These are phyloP conservation scores for Candida buenavistaensis DNA, from an alignment of 1,139 yeast genomes.

Conservation along the genomic window DNA sequence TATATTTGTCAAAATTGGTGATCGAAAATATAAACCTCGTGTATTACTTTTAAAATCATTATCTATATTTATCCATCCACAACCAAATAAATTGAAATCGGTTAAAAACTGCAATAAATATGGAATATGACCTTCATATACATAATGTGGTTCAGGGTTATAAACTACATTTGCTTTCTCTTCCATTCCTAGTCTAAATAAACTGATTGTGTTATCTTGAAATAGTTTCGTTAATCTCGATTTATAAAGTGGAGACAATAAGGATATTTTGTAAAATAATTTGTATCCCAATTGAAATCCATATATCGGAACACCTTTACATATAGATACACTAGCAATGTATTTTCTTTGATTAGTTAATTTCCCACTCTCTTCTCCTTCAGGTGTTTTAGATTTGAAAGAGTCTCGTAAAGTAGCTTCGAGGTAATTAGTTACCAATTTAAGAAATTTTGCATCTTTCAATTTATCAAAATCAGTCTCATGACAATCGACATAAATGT, in stretches of 20 bases:
- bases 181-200: slow-evolving; percentile 6
- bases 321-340: slow-evolving; percentile 66
- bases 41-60: slow-evolving; percentile 9
- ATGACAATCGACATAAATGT: slow-evolving; percentile 61
- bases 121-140: slow-evolving; percentile 81
- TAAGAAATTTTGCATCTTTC: slow-evolving; percentile 14
- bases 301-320: slow-evolving; percentile 80
- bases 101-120: slow-evolving; percentile 71
- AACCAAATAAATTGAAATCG: slow-evolving; percentile 83
- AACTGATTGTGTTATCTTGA: slow-evolving; percentile 46
- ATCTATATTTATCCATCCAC: slow-evolving; percentile 64
- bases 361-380: slow-evolving; percentile 13
- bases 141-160: slow-evolving; percentile 11
- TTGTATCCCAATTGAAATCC: slow-evolving; percentile 73
- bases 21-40: slow-evolving; percentile 33
- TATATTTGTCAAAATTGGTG: slow-evolving; percentile 28
- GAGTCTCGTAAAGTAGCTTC: slow-evolving; percentile 21
- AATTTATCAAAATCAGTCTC: slow-evolving; percentile 16
- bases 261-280: slow-evolving; percentile 64
- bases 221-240: slow-evolving; percentile 62
- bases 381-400: slow-evolving; percentile 15
- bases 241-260: slow-evolving; percentile 63
- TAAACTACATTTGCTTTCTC: slow-evolving; percentile 5
- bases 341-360: slow-evolving; percentile 29
- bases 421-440: slow-evolving; percentile 17